Conservation (phyloP, 2,329 filamentous ascomycete species). For the Epichloe festucae region DNA sequence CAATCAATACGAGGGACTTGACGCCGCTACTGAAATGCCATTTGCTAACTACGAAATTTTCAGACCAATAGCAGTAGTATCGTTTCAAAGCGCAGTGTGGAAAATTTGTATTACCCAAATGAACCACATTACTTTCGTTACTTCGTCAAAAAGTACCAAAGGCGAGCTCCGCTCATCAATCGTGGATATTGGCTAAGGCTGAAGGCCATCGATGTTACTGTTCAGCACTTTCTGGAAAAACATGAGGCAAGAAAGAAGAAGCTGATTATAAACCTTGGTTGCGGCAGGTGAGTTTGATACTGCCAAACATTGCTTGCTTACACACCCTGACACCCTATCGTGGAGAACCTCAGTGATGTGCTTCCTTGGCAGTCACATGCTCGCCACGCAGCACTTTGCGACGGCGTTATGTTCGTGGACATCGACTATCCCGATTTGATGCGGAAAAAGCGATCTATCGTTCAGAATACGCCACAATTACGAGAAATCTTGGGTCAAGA, state of each 20-base stretch:
- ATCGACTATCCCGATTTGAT: conserved; percentile 78
- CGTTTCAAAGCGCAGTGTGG: conserved; percentile 85
- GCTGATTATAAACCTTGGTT: conserved; percentile 72
- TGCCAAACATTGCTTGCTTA: neutral
- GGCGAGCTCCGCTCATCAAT: conserved; percentile 80
- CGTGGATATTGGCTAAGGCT: conserved; percentile 80
- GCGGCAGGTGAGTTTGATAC: conserved; percentile 62
- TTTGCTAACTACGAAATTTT: neutral
- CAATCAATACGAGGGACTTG: neutral
- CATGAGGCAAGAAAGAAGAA: conserved; percentile 42
- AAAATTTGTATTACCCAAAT: conserved; percentile 65
- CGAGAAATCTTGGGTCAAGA: conserved; percentile 19
- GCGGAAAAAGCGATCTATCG: conserved; percentile 54
- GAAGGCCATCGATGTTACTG: conserved; percentile 63
- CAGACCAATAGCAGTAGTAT: conserved; percentile 87
- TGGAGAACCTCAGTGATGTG: conserved; percentile 50
- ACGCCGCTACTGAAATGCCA: neutral
- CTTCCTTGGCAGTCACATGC: conserved; percentile 72
- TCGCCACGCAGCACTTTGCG: conserved; percentile 46
- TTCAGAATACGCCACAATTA: conserved; percentile 50
- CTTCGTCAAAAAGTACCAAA: conserved; percentile 74
- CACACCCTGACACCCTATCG: neutral
- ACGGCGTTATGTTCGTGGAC: conserved; percentile 59
- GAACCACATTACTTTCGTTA: conserved; percentile 77
- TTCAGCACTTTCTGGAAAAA: conserved; percentile 57